These are phyloP conservation scores for Epipyxis sp. DNA, from an alignment of 108 stramenopile species.

Conservation along the genomic window DNA sequence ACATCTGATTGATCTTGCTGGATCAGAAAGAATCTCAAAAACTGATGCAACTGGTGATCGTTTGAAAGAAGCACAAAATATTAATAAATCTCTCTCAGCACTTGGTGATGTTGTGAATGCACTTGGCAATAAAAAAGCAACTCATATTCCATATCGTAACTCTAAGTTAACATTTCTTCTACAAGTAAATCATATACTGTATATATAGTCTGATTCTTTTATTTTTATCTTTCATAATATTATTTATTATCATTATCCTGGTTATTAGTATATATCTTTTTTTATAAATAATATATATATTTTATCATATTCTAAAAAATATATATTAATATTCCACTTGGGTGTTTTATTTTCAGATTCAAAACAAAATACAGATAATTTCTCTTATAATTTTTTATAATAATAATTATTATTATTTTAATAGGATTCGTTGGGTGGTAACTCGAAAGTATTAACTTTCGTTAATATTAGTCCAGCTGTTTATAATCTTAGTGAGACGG, in stretches of 20 bases:
- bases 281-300: no score
- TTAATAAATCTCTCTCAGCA: slow-evolving; percentile 60
- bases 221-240: no score
- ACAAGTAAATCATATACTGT: slow-evolving; percentile 43
- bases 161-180: slow-evolving; percentile 84
- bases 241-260: no score
- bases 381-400: no score
- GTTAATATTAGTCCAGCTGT: slow-evolving; percentile 80
- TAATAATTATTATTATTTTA: no score
- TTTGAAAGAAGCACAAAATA: slow-evolving; percentile 62
- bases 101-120: slow-evolving; percentile 62
- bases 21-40: slow-evolving; percentile 45
- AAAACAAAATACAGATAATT: no score
- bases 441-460: slow-evolving; percentile 77
- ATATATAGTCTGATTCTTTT: no score
- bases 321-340: no score
- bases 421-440: slow-evolving; percentile 72
- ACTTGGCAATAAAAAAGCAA: slow-evolving; percentile 42
- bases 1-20: slow-evolving; percentile 53
- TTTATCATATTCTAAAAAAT: no score
- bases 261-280: no score
- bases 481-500: slow-evolving; percentile 71
- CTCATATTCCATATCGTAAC: slow-evolving; percentile 84
- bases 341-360: slow-evolving; percentile 85
- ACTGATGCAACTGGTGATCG: slow-evolving; percentile 60